Base-by-base conservation (phyloP, 176 grass and related monocot genomes). In the Avena insularis region DNA sequence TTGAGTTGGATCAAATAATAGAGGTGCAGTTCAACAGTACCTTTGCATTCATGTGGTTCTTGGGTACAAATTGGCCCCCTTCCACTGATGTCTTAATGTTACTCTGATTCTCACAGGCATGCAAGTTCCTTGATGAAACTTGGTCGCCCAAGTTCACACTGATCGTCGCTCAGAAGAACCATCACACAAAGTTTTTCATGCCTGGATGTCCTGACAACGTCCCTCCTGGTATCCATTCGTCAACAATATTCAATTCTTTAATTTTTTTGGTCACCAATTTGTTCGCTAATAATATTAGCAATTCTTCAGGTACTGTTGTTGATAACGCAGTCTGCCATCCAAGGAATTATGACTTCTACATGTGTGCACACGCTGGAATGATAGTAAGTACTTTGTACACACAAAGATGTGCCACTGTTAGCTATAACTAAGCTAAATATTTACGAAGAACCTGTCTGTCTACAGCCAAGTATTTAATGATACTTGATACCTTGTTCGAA, bases 121-220 rank as follows among this genome's bases (percentile, higher is more conserved):
- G 97, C 76, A 98, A 98, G 8, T 87, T 83, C 60, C 64, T 94
- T 19, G 97, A 98, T 85, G 94, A 94, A 29, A 83, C 78, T 1
- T 98, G 97, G 97, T 74, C 31, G 3, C 97, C 94, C 0, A 98
- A 85, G 83, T 94, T 98, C 40, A 94, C 92, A 1, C 67, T 98
- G 45, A 98, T 98, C 75, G 85, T 98, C 74, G 97, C 97, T 10
- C 97, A 96, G 55, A 98, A 96, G 58, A 98, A 96, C 33, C 97
- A 98, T 14, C 97, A 98, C 46, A 98, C 94, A 0, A 98, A 96
- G 17, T 96, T 98, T 83, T 96, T 98, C 61, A 57, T 90, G 13
- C 82, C 82, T 75, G 90, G 85, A 46, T 72, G 65, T 12, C 90
- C 82, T 21, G 85, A 98, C 5, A 98, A 98, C 83, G 97, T 98